Evolutionary conservation across 768 basidiomycete genomes (phyloP).

Genomic region (Kockovaella imperatae): DNA sequence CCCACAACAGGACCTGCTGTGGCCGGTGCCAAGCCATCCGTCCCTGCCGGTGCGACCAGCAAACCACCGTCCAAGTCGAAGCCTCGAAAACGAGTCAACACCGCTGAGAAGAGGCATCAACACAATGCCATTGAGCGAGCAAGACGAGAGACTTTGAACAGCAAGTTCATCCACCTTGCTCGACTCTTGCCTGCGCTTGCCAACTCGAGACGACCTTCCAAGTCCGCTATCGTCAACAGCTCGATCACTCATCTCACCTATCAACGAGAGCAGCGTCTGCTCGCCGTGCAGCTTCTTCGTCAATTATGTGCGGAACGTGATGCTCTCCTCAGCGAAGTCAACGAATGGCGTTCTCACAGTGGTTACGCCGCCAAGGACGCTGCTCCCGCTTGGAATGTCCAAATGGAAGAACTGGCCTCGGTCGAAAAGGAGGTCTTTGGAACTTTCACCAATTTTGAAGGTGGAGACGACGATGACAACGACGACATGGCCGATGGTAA

Average conservation of each 20-base stretch:
- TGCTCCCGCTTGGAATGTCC: constrained; percentile 30
- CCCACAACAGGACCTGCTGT: background rate
- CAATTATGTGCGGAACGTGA: constrained; percentile 72
- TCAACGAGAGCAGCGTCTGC: constrained; percentile 68
- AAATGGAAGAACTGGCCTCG: constrained; percentile 35
- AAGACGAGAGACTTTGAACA: constrained; percentile 84
- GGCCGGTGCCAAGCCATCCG: background rate
- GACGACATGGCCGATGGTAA: constrained; percentile 21
- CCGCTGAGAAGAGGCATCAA: constrained; percentile 88
- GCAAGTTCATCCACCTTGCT: constrained; percentile 82
- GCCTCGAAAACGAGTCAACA: constrained; percentile 81
- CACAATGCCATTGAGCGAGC: constrained; percentile 97
- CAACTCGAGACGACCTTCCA: constrained; percentile 85
- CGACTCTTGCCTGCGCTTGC: constrained; percentile 83
- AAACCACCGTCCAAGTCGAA: constrained; percentile 48
- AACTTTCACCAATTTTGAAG: constrained; percentile 29
- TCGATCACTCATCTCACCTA: constrained; percentile 68
- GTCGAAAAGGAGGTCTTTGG: constrained; percentile 43
- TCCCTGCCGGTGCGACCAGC: background rate
- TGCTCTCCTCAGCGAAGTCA: constrained; percentile 78
- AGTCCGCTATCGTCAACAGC: constrained; percentile 93
- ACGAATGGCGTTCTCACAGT: constrained; percentile 78
- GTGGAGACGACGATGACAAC: constrained; percentile 29
- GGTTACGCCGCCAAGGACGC: constrained; percentile 50
- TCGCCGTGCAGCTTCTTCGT: constrained; percentile 76